These are phyloP conservation scores for Pseudocercospora pini-densiflorae DNA, from an alignment of 2,329 filamentous ascomycete species.

Conservation along the genomic window DNA sequence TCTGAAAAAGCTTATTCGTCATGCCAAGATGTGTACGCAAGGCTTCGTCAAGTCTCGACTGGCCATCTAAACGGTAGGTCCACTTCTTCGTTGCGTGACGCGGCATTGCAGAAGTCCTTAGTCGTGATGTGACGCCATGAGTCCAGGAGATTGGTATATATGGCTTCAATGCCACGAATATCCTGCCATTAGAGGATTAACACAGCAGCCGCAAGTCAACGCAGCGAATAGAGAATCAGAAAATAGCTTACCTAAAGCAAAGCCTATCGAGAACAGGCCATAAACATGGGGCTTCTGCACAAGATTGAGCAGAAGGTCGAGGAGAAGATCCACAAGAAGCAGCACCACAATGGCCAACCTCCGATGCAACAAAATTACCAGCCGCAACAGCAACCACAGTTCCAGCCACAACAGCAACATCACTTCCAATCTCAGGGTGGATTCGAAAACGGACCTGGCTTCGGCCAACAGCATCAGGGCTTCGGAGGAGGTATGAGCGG, in stretches of 20 bases:
- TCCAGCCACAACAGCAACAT: neutral
- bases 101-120: neutral
- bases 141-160: neutral
- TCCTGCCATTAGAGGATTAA: neutral
- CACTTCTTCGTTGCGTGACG: conserved; percentile 1
- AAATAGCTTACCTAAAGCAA: neutral
- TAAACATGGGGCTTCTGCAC: neutral
- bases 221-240: neutral
- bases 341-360: neutral
- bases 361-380: conserved; percentile 8
- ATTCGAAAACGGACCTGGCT: neutral
- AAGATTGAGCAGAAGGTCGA: conserved; percentile 15
- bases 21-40: neutral
- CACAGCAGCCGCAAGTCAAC: neutral
- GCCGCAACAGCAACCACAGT: conserved; percentile 5
- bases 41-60: neutral
- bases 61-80: neutral
- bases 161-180: neutral
- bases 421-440: neutral
- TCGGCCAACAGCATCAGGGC: neutral
- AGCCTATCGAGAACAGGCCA: neutral
- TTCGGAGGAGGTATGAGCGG: neutral
- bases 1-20: conserved; percentile 7
- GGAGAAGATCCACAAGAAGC: conserved; percentile 5
- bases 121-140: conserved; percentile 2